Conservation (phyloP, 345 rosid species). For the Syzygium grande region DNA sequence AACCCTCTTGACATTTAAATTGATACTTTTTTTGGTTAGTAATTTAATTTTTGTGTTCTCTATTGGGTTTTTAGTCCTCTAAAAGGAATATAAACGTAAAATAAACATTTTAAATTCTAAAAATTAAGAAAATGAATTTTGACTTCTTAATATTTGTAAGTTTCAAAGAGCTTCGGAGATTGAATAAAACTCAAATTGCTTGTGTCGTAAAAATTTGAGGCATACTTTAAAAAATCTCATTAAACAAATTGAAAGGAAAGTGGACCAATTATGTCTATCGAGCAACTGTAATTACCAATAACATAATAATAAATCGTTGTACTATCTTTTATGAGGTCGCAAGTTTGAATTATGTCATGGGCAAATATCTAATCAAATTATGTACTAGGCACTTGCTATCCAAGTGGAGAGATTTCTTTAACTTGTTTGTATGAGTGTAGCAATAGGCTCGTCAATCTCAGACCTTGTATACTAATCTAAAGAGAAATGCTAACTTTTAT, state of each 20-base stretch:
- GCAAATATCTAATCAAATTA: not conserved
- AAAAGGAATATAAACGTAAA: not conserved
- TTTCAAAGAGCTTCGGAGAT: not conserved
- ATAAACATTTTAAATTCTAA: too few relatives aligned
- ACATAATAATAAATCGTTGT: not conserved
- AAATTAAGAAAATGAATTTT: too few relatives aligned
- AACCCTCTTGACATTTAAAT: not conserved
- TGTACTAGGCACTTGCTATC: too few relatives aligned
- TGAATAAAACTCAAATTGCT: not conserved
- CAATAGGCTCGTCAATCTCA: not conserved
- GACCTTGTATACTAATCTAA: not conserved
- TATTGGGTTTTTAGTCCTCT: not conserved
- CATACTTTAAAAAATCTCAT: not conserved
- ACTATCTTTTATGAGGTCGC: not conserved
- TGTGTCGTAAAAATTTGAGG: not conserved
- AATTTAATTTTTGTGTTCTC: not conserved
- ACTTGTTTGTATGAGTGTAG: not conserved
- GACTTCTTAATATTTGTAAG: not conserved
- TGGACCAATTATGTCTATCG: not conserved
- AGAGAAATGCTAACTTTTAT: not conserved
- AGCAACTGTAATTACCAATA: not conserved
- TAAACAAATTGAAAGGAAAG: not conserved
- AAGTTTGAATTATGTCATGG: too few relatives aligned
- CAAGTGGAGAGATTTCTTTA: too few relatives aligned
- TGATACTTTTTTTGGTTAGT: not conserved